These are phyloP conservation scores for Neurospora africana DNA, from an alignment of 495 filamentous ascomycete genomes.

Conservation along the genomic window DNA sequence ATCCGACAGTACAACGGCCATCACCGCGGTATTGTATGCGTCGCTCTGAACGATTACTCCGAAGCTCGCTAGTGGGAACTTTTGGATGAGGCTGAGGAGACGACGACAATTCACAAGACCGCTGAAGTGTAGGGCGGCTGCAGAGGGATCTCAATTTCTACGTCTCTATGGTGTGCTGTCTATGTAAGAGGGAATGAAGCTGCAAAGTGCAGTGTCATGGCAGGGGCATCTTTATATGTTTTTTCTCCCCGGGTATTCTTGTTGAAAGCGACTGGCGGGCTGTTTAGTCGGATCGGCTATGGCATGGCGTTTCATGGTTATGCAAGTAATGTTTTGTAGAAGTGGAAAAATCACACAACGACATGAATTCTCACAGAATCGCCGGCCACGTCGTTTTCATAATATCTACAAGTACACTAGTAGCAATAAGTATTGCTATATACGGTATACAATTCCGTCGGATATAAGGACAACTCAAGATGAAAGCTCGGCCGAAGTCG, in stretches of 20 bases:
- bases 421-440: background rate
- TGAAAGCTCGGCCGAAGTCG: background rate
- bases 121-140: background rate
- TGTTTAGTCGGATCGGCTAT: background rate
- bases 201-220: background rate
- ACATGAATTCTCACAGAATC: background rate
- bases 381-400: background rate
- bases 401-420: no score
- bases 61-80: slow-evolving; percentile 45
- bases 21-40: slow-evolving; percentile 89
- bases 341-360: background rate
- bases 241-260: background rate
- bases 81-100: background rate
- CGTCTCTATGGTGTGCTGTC: background rate
- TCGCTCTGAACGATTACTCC: slow-evolving; percentile 93
- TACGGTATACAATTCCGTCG: background rate
- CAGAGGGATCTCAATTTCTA: background rate
- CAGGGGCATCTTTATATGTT: background rate
- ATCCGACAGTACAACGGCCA: slow-evolving; percentile 98
- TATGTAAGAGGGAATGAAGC: background rate
- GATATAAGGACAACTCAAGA: background rate
- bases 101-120: background rate
- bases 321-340: background rate
- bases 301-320: background rate
- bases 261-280: background rate